Evolutionary conservation across 306 rosid genomes (phyloP), one percentile per base, ranked within the genome.

Genomic region (Gynostemma pentaphyllum): DNA sequence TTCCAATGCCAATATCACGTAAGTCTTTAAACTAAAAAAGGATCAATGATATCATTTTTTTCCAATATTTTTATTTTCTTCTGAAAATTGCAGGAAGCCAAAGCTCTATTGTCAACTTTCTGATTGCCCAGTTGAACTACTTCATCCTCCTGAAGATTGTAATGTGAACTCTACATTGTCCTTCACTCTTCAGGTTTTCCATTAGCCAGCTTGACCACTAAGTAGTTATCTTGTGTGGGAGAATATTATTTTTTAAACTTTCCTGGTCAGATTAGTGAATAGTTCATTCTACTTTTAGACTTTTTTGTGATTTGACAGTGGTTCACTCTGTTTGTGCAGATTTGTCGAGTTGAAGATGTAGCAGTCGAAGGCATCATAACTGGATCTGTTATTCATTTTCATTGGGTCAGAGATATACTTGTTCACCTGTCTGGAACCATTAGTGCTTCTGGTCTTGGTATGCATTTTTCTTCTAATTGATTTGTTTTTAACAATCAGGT

Each of bases 141-240:
- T 92, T 68, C 90, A 92, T 75, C 98, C 98, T 7, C 96, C 98
- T 41, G 96, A 92, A 80, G 96, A 88, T 66, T 92, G 98, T 75
- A 92, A 92, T 22, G 83, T 92, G 78, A 92, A 92, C 84, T 92
- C 98, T 42, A 82, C 98, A 7, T 71, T 92, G 72, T 78, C 87
- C 81, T 92, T 92, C 79, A 92, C 98, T 66, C 87, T 92, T 79
- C 98, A 92, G 98, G 98, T 92, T 72, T 74, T 61, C 73, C 74
- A 61, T 78, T 76, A 69, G 57, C 76, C 62, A 64, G 68, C 64
- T 66, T 66, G 71, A 69, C 42, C 67, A 54, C 66, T 68, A 52
- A 72, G 77, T 74, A 65, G 74, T 79, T 76, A 47, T 79, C 47
- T 60, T 60, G 65, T 60, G 48, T 21, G 29, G 61, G 46, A 60